Evolutionary conservation across 73 alveolate genomes (phyloP), one percentile per base, ranked within the genome.

Genomic region (Uronychia setigera): DNA sequence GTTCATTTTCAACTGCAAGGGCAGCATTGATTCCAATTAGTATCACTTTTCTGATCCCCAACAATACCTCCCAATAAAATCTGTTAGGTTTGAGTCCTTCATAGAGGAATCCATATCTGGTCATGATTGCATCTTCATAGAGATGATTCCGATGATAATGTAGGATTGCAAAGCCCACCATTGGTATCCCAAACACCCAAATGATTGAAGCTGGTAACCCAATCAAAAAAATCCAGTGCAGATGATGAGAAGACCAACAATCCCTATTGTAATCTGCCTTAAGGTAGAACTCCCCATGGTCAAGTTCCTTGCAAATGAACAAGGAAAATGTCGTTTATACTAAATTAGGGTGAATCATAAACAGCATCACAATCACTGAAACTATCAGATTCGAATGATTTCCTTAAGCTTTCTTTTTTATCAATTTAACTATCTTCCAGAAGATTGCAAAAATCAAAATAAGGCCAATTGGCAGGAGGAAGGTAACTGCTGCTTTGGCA

Each of bases 51-150:
- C n/a, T n/a, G n/a, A n/a, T n/a, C n/a, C n/a, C n/a, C n/a, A n/a
- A n/a, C n/a, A n/a, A n/a, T n/a, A n/a, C n/a, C n/a, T 78, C 84
- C 84, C 84, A 78, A 76, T 78, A 78, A 34, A 32, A 78, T 32
- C 29, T 33, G 5, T 78, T 31, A 32, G 74, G 76, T 32, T 58
- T 78, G 9, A 78, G 76, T 1, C 84, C 84, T 32, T 78, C 76
- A 28, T 78, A 78, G 1, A 78, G 76, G 1, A 78, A 33, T 28
- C 31, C 29, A 32, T n/a, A n/a, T n/a, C n/a, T n/a, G n/a, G n/a
- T n/a, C n/a, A n/a, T n/a, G n/a, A n/a, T n/a, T n/a, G n/a, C n/a
- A n/a, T n/a, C n/a, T n/a, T n/a, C n/a, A n/a, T n/a, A n/a, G n/a
- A n/a, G n/a, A n/a, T n/a, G n/a, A n/a, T n/a, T n/a, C n/a, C n/a